These are phyloP conservation scores for Candida loeiensis DNA, from an alignment of 805 yeast species.

Conservation along the genomic window DNA sequence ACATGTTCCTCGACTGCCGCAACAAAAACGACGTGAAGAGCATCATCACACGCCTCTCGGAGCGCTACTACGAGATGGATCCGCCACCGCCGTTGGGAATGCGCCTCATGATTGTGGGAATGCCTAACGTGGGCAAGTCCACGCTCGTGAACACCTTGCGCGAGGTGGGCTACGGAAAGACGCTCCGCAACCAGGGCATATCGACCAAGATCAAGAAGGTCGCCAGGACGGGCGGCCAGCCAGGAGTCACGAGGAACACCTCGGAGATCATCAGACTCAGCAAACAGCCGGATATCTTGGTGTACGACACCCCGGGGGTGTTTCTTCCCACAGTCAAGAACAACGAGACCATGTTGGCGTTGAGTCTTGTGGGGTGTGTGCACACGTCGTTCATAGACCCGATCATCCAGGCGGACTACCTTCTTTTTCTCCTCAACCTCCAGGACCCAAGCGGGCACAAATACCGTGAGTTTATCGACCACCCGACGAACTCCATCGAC, in stretches of 20 bases:
- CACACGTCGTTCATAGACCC: conserved; percentile 73
- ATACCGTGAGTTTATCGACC: conserved; percentile 44
- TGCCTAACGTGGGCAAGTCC: conserved; percentile 98
- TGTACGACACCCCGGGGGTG: conserved; percentile 93
- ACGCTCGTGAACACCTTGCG: conserved; percentile 77
- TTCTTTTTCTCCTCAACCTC: conserved; percentile 68
- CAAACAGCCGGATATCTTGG: conserved; percentile 57
- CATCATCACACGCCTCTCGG: conserved; percentile 49
- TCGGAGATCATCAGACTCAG: conserved; percentile 69
- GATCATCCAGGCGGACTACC: conserved; percentile 78
- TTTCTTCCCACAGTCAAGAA: conserved; percentile 70
- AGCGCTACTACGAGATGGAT: conserved; percentile 41
- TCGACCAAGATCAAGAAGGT: conserved; percentile 51
- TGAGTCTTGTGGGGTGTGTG: conserved; percentile 74
- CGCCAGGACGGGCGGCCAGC: conserved; percentile 79
- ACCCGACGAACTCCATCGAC: conserved; percentile 72
- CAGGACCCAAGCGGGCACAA: conserved; percentile 46
- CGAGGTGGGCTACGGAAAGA: conserved; percentile 32
- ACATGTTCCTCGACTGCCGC: conserved; percentile 56
- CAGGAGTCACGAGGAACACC: conserved; percentile 84
- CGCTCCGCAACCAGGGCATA: conserved; percentile 17
- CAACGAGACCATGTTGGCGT: conserved; percentile 66
- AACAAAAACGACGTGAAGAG: conserved; percentile 45
- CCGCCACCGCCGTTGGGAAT: conserved; percentile 86
- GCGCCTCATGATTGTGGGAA: conserved; percentile 74